These are phyloP conservation scores for Ilex paraguariensis DNA, from an alignment of 305 asterid species.

Conservation along the genomic window DNA sequence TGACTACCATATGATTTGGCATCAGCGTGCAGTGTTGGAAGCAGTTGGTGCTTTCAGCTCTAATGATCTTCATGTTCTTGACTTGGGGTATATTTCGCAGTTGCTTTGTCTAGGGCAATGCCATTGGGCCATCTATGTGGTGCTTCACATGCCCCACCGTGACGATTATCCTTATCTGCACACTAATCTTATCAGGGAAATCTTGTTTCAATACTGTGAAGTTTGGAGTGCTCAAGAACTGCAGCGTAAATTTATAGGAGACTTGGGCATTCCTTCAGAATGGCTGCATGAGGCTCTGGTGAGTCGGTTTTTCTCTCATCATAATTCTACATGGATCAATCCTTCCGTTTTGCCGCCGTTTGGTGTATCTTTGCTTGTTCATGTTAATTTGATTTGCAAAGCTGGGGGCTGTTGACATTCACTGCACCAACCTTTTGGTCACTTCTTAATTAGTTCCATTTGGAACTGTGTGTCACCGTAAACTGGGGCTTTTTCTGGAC, in stretches of 20 bases:
- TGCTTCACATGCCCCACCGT: constrained; percentile 85
- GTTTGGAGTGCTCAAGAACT: constrained; percentile 67
- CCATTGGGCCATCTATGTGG: constrained; percentile 97
- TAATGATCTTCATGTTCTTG: constrained; percentile 87
- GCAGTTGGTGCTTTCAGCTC: constrained; percentile 85
- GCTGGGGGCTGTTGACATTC: too few species aligned
- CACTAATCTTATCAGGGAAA: constrained; percentile 66
- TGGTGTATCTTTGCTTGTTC: background rate
- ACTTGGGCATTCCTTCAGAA: constrained; percentile 75
- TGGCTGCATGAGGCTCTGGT: constrained; percentile 99
- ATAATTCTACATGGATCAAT: constrained; percentile 6
- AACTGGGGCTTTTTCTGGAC: too few species aligned
- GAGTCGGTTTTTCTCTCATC: constrained; percentile 24
- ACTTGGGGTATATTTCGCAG: constrained; percentile 88
- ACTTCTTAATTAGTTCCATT: too few species aligned
- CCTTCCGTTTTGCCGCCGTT: constrained; percentile 10
- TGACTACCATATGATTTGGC: constrained; percentile 99
- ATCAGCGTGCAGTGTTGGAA: constrained; percentile 90
- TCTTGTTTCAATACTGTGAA: constrained; percentile 88
- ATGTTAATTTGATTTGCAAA: background rate
- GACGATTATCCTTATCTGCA: constrained; percentile 88
- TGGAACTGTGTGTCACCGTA: too few species aligned
- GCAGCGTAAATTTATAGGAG: constrained; percentile 73
- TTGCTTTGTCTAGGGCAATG: constrained; percentile 81
- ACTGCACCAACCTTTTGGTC: too few species aligned